These are phyloP conservation scores for Epichloe aotearoae DNA, from an alignment of 2,329 filamentous ascomycete genomes.

Conservation along the genomic window DNA sequence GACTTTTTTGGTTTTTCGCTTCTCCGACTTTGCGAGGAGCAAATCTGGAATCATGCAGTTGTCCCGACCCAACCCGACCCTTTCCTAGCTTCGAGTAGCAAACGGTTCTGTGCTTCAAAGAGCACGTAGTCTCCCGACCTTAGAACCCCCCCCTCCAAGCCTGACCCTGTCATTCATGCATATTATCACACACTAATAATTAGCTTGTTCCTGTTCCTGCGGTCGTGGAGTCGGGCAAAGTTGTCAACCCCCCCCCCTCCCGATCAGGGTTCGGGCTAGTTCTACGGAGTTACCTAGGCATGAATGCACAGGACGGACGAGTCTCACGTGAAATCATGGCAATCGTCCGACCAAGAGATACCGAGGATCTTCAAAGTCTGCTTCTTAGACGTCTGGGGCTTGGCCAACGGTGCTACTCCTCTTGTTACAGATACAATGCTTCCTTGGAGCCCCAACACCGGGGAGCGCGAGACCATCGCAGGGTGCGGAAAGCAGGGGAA, in stretches of 20 bases:
- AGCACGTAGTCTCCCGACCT: no score
- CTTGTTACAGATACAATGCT: no score
- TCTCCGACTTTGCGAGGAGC: background rate
- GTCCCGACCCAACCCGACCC: background rate
- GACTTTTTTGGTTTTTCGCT: background rate
- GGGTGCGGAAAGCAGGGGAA: no score
- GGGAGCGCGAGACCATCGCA: no score
- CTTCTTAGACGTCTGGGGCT: no score
- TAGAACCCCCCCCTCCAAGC: no score
- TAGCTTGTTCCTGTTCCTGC: background rate
- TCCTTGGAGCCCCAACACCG: no score
- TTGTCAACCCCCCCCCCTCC: background rate
- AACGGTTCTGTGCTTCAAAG: background rate
- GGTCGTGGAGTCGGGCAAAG: background rate
- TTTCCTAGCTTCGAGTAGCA: no score
- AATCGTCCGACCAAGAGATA: no score
- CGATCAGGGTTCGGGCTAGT: background rate
- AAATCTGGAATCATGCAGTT: background rate
- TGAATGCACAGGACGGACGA: background rate
- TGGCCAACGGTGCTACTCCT: no score
- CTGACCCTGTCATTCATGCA: background rate
- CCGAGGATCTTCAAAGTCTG: no score
- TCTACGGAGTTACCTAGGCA: background rate
- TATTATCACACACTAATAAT: background rate
- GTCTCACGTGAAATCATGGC: background rate